Evolutionary conservation across 75 land plant genomes (phyloP).

Genomic region (Selaginella moellendorffii): DNA sequence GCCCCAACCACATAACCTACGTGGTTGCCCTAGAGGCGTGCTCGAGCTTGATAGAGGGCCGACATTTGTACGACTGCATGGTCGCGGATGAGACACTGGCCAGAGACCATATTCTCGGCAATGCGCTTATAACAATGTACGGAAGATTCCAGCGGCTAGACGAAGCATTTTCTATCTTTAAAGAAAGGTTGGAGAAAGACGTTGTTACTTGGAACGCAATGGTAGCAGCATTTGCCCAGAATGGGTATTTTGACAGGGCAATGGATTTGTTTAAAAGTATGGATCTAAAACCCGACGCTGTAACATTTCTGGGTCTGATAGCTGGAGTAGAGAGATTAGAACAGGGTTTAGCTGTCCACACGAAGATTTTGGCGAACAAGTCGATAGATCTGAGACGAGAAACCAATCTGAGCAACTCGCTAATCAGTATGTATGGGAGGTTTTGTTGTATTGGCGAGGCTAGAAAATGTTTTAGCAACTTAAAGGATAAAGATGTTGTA

Average conservation of each 20-base stretch:
- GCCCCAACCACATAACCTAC: background rate
- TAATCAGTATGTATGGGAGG: constrained; percentile 54
- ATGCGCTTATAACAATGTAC: background rate
- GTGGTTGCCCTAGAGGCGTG: background rate
- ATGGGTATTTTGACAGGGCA: background rate
- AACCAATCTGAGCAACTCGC: constrained; percentile 29
- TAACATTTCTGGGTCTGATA: background rate
- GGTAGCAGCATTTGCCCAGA: background rate
- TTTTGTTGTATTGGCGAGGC: constrained; percentile 30
- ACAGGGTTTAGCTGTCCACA: background rate
- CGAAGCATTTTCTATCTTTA: background rate
- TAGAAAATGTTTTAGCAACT: constrained; percentile 26
- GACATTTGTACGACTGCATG: background rate
- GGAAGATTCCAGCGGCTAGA: background rate
- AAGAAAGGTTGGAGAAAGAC: background rate
- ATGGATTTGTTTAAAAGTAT: background rate
- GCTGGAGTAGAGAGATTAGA: background rate
- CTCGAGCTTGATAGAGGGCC: background rate
- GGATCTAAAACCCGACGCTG: background rate
- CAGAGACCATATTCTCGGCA: background rate
- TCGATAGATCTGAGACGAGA: constrained; percentile 13
- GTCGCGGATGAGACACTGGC: background rate
- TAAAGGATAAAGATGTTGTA: constrained; percentile 28
- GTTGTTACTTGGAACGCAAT: background rate
- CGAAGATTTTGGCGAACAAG: background rate